Percentiles rank a stretch among this genome's conserved stretches.
These are phyloP conservation scores for Colletotrichum scovillei DNA, from an alignment of 2,329 filamentous ascomycete species.

Conservation along the genomic window DNA sequence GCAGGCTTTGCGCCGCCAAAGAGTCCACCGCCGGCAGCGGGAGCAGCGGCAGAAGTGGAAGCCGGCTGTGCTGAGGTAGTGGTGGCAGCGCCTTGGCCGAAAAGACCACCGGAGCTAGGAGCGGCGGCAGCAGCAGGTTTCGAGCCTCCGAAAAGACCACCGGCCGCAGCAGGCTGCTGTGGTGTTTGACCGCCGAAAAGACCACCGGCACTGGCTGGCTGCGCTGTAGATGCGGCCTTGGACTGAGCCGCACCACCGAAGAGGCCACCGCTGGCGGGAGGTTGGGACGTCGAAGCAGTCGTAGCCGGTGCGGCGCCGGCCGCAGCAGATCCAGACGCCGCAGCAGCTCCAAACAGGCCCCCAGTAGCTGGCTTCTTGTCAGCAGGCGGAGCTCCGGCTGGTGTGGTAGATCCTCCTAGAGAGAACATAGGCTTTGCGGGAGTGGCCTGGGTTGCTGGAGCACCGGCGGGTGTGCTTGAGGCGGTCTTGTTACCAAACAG, in stretches of 20 bases:
- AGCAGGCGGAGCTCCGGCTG: slow-evolving; percentile 64
- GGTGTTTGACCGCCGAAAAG: slow-evolving; percentile 31
- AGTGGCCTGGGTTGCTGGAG: slow-evolving; percentile 46
- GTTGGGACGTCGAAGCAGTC: slow-evolving; percentile 3
- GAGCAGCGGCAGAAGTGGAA: slow-evolving; percentile 38
- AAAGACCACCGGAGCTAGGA: slow-evolving; percentile 28
- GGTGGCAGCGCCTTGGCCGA: slow-evolving; percentile 34
- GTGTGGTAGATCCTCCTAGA: slow-evolving; percentile 64
- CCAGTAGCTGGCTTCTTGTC: slow-evolving; percentile 45
- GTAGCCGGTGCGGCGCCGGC: background rate
- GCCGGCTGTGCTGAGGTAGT: slow-evolving; percentile 42
- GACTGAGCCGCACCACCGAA: slow-evolving; percentile 45
- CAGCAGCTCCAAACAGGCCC: slow-evolving; percentile 45
- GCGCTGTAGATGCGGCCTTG: slow-evolving; percentile 40
- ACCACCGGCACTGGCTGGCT: slow-evolving; percentile 34
- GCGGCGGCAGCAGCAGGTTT: slow-evolving; percentile 24
- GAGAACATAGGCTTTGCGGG: slow-evolving; percentile 61
- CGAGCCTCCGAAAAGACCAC: slow-evolving; percentile 39
- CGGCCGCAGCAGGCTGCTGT: slow-evolving; percentile 35
- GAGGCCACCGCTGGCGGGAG: slow-evolving; percentile 37
- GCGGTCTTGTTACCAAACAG: slow-evolving; percentile 33
- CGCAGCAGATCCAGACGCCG: slow-evolving; percentile 24
- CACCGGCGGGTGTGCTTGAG: slow-evolving; percentile 26
- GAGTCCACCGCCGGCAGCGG: slow-evolving; percentile 39
- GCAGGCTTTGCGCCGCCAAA: slow-evolving; percentile 56